Evolutionary conservation across 345 rosid genomes (phyloP), one percentile per base, ranked within the genome.

Genomic region (Boechera divaricarpa): DNA sequence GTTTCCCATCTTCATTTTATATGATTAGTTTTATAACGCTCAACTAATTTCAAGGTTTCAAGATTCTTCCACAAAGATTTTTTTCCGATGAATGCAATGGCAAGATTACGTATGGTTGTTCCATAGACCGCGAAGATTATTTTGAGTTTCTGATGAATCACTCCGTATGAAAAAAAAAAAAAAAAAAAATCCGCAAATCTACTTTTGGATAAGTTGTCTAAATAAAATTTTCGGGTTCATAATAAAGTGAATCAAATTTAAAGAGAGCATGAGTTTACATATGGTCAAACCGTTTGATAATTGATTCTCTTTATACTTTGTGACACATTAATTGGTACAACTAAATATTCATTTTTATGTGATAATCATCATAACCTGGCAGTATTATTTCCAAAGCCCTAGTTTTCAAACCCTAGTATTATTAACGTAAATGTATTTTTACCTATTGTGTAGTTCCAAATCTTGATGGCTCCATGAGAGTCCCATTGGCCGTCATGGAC

Each of bases 391-490:
- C 5, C 44, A 39, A 63, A 63, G 1, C 11, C 18, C 67, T 41
- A 62, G 33, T 62, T 39, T 62, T 39, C 6, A 13, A 11, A 16
- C 16, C 16, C 16, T 16, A 16, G 7, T 32, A 7, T 33, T 1
- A 55, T 1, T 24, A 12, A 39, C 2, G 29, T 44, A 33, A 24
- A 21, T 55, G 7, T 54, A 26, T 32, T 21, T 3, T 38, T 78
- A 78, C 81, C 81, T 42, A 73, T 66, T 21, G 81, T 78, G 63
- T 72, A 78, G 69, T 78, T 78, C 81, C 81, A 78, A 51, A 66
- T 72, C 49, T 78, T 78, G 73, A 78, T 66, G 69, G 81, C 73
- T 39, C 81, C 81, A 72, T 78, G 81, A 24, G 81, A 72, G 63
- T 78, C 81, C 77, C 81, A 72, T 66, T 78, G 63, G 9, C 77